Base-by-base conservation (phyloP, 2,329 filamentous ascomycete species). In the Teratosphaeria epicoccoides region DNA sequence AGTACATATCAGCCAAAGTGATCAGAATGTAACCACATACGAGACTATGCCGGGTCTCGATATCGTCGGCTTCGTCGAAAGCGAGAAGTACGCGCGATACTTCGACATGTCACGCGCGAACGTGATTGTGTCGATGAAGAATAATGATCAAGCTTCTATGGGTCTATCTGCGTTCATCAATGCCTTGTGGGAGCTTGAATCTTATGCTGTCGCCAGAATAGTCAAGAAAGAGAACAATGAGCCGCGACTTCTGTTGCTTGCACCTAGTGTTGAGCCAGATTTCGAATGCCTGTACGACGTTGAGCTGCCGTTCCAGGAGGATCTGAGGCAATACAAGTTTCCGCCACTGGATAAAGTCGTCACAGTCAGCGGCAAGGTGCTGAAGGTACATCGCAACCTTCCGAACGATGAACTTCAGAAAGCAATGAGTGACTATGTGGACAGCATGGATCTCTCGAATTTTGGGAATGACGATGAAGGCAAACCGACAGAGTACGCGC, bases 291-390 rank as follows among this genome's bases (percentile, higher is more conserved):
- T 98, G 1, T 83, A 95, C 56, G 93, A 98, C 64, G 79, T 94
- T 1, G 88, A 93, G 29, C 75, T 97, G 5, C 93, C 93, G 0
- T 98, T 96, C 63, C 84, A 88, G 2, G 93, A 98, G 72, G 93
- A 98, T 64, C 76, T 96, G 46, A 81, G 93, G 29, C 78, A 78
- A n/a, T 97, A 96, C 67, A 85, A 83, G 52, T 98, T 98, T 59
- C 89, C 93, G 5, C 88, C 91, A 0, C 73, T 98, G 10, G 90
- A 95, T 65, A 85, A 81, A 55, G 85, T 97, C 24, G 73, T 95
- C 54, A 96, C 90, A 0, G 78, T 94, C n/a, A 88, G 83, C 10
- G 91, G 91, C 1, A 86, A 87, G 57, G 78, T 80, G 7, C 73
- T 96, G 47, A 87, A 80, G 10, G 83, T 91, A 60, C 90, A 98